phyloP scores from a whole-genome alignment of 306 rosid species.

The Ormosia semicastrata region DNA sequence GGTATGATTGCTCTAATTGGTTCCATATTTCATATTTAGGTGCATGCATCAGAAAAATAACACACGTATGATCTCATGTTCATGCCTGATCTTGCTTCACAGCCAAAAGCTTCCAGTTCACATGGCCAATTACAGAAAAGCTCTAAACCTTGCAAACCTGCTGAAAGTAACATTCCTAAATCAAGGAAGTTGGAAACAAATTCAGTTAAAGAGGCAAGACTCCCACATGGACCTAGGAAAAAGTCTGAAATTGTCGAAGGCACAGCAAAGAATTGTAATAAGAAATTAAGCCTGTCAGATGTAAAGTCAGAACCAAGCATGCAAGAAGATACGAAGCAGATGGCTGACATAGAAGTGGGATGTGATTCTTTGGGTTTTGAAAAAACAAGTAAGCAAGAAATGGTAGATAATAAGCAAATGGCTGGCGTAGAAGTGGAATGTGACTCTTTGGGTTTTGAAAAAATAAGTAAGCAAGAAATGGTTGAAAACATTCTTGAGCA shows the following conservation, averaged over 20 bases:
- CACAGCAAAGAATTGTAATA: conserved; percentile 18
- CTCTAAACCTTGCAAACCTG: conserved; percentile 44
- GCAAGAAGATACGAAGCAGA: conserved; percentile 23
- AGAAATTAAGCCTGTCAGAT: conserved; percentile 20
- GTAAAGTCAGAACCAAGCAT: conserved; percentile 33
- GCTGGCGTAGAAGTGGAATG: conserved; percentile 21
- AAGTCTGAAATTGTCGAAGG: conserved; percentile 28
- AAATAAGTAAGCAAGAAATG: conserved; percentile 17
- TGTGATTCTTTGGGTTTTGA: conserved; percentile 17
- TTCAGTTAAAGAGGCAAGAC: conserved; percentile 35
- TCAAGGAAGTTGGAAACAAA: conserved; percentile 32
- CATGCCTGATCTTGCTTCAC: conserved; percentile 19
- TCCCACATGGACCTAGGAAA: conserved; percentile 32
- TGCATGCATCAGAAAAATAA: neutral
- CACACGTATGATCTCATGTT: conserved; percentile 5
- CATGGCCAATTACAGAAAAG: conserved; percentile 36
- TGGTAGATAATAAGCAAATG: conserved; percentile 23
- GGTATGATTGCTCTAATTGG: conserved; percentile 41
- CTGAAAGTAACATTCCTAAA: conserved; percentile 37
- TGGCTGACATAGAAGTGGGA: conserved; percentile 22
- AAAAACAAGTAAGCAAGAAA: conserved; percentile 15
- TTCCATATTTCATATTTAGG: conserved; percentile 8
- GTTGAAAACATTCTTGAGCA: conserved; percentile 14
- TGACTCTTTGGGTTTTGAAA: conserved; percentile 21
- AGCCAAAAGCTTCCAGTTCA: conserved; percentile 56